Evolutionary conservation across 73 alveolate genomes (phyloP).

Genomic region (Paramecium sexaurelia): DNA sequence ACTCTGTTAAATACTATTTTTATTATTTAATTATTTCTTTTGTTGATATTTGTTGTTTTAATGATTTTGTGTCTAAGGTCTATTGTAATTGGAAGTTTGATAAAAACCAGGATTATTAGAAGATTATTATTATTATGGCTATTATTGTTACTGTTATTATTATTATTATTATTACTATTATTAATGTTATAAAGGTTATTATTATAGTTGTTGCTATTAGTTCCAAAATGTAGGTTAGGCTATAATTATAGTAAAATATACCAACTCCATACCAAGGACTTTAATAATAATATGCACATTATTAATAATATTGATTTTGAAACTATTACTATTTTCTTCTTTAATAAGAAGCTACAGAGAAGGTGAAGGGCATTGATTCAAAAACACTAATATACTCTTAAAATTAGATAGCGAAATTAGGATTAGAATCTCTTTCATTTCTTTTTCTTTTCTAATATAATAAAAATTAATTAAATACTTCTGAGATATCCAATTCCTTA

Average conservation of each 20-base stretch:
- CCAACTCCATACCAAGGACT: constrained; percentile 39
- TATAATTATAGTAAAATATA: constrained; percentile 2
- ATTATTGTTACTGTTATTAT: background rate
- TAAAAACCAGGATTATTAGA: background rate
- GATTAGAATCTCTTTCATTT: constrained; percentile 50
- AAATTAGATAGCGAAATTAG: background rate
- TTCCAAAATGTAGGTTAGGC: constrained; percentile 38
- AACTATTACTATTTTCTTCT: constrained; percentile 33
- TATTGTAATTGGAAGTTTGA: background rate
- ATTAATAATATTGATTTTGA: background rate
- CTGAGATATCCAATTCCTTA: constrained; percentile 36
- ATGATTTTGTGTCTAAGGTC: background rate
- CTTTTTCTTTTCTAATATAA: constrained; percentile 24
- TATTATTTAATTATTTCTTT: background rate
- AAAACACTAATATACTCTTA: constrained; percentile 35
- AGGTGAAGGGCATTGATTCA: constrained; percentile 50
- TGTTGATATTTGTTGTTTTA: background rate
- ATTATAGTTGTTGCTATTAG: background rate
- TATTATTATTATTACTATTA: background rate
- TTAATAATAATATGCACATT: constrained; percentile 35
- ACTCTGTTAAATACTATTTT: background rate
- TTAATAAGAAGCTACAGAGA: constrained; percentile 45
- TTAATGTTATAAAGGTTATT: background rate
- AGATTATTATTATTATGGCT: background rate
- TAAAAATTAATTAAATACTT: background rate